These are phyloP conservation scores for Chrysosporium keratinophilum DNA, from an alignment of 2,329 filamentous ascomycete genomes.

Conservation along the genomic window DNA sequence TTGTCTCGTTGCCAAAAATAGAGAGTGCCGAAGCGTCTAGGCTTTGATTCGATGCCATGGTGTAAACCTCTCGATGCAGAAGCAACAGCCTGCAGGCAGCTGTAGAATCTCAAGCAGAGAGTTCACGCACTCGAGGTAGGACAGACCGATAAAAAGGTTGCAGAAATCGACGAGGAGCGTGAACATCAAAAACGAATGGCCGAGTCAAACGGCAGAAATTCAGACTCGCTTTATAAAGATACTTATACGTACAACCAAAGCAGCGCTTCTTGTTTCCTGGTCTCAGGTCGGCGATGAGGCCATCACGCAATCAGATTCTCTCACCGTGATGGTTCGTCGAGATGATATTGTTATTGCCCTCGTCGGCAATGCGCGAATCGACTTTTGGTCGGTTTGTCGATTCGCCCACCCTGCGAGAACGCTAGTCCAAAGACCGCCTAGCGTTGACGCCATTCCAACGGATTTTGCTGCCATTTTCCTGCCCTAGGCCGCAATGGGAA, in stretches of 20 bases:
- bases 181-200: background rate
- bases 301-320: slow-evolving; percentile 6
- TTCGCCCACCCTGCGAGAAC: background rate
- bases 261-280: background rate
- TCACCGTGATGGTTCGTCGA: background rate
- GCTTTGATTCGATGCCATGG: slow-evolving; percentile 8
- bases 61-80: background rate
- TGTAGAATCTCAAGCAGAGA: background rate
- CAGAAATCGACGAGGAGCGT: background rate
- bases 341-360: background rate
- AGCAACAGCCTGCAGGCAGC: too few species aligned
- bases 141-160: background rate
- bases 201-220: background rate
- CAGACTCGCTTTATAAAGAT: background rate
- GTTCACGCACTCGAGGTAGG: background rate
- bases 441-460: slow-evolving; percentile 10
- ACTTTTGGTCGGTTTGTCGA: background rate
- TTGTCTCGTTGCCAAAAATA: background rate
- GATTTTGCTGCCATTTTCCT: slow-evolving; percentile 6
- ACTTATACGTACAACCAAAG: background rate
- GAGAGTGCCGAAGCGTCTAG: background rate
- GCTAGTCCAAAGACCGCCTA: background rate
- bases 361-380: background rate
- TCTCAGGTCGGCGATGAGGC: slow-evolving; percentile 2
- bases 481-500: slow-evolving; percentile 5